phyloP scores from a whole-genome alignment of 2,329 filamentous ascomycete genomes.

The Paecilomyces formosus region DNA sequence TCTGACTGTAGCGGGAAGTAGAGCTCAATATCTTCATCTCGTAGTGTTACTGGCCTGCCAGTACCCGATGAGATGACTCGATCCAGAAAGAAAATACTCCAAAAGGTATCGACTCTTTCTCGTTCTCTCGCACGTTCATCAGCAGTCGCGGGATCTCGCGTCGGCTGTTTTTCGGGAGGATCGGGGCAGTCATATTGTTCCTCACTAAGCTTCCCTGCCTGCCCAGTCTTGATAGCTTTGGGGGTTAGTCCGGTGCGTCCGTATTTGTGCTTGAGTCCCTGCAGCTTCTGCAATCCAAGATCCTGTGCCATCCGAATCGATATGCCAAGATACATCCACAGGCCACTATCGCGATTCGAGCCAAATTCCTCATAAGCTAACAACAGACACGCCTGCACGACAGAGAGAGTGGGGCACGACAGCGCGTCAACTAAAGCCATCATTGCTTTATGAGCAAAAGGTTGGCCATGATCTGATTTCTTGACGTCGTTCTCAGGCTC shows the following conservation, averaged over 20 bases:
- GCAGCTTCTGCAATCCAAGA: slow-evolving; percentile 71
- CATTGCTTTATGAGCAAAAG: slow-evolving; percentile 76
- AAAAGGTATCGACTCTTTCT: slow-evolving; percentile 79
- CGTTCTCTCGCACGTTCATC: slow-evolving; percentile 61
- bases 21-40: slow-evolving; percentile 78
- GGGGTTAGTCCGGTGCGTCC: slow-evolving; percentile 50
- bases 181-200: slow-evolving; percentile 39
- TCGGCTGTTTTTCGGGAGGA: slow-evolving; percentile 15
- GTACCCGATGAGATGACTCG: slow-evolving; percentile 82
- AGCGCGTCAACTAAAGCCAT: slow-evolving; percentile 77
- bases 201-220: slow-evolving; percentile 35
- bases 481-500: slow-evolving; percentile 23
- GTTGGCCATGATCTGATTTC: slow-evolving; percentile 63
- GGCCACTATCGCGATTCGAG: slow-evolving; percentile 75
- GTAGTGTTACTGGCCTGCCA: slow-evolving; percentile 72
- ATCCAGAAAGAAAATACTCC: slow-evolving; percentile 83
- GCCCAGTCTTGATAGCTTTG: slow-evolving; percentile 44
- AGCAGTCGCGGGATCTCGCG: slow-evolving; percentile 41
- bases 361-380: slow-evolving; percentile 88
- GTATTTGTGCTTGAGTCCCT: slow-evolving; percentile 57
- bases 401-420: slow-evolving; percentile 71
- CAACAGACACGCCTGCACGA: slow-evolving; percentile 74
- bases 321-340: slow-evolving; percentile 91
- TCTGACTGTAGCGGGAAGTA: slow-evolving; percentile 56
- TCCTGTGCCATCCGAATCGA: slow-evolving; percentile 78